These are phyloP conservation scores for Ilyonectria destructans DNA, from an alignment of 2,329 filamentous ascomycete genomes.

Conservation along the genomic window DNA sequence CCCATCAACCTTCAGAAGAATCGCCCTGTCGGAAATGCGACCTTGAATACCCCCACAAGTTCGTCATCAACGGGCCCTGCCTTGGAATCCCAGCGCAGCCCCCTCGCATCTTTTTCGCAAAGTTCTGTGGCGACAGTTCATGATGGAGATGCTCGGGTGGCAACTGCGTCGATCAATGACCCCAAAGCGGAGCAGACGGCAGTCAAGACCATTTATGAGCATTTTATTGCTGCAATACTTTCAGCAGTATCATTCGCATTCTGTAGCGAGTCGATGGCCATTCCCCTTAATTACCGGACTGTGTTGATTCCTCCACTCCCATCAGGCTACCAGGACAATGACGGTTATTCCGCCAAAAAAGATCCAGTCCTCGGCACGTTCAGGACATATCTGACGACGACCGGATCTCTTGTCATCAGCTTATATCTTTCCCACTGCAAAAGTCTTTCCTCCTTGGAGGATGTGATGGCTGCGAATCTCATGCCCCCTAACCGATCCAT, in stretches of 20 bases:
- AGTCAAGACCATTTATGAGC: conserved; percentile 66
- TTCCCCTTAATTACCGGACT: conserved; percentile 69
- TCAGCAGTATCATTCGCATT: conserved; percentile 67
- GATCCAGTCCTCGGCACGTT: conserved; percentile 65
- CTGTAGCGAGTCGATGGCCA: conserved; percentile 64
- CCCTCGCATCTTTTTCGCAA: conserved; percentile 42
- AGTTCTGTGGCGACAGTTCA: conserved; percentile 29
- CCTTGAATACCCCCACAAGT: conserved; percentile 63
- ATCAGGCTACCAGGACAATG: conserved; percentile 34
- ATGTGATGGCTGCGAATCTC: conserved; percentile 58
- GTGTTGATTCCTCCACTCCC: conserved; percentile 61
- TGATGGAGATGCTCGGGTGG: conserved; percentile 49
- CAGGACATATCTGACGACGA: conserved; percentile 70
- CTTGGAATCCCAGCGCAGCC: conserved; percentile 55
- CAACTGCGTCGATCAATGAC: conserved; percentile 50
- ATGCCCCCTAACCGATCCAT: conserved; percentile 63
- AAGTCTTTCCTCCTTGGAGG: conserved; percentile 64
- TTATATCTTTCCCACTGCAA: conserved; percentile 65
- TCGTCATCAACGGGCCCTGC: conserved; percentile 61
- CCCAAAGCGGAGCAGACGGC: conserved; percentile 42
- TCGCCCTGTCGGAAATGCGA: conserved; percentile 57
- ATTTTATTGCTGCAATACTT: conserved; percentile 69
- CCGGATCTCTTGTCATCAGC: conserved; percentile 68
- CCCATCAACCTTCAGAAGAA: conserved; percentile 65
- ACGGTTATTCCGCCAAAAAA: conserved; percentile 37